These are phyloP conservation scores for Vitellaria paradoxa DNA, from an alignment of 179 eudicot species.

Conservation along the genomic window DNA sequence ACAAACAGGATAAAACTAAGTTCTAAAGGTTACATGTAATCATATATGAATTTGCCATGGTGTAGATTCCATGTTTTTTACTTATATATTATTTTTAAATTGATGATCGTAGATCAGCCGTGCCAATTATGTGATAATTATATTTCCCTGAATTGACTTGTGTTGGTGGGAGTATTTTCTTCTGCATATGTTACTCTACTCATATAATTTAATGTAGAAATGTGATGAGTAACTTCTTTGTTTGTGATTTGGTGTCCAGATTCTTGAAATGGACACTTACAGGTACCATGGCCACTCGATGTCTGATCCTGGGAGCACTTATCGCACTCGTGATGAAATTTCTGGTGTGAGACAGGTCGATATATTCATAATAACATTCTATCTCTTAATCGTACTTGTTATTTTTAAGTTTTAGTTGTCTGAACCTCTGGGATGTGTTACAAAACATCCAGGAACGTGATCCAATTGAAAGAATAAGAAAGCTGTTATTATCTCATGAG, in stretches of 20 bases:
- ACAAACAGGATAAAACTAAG: constrained; percentile 8
- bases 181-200: neutral
- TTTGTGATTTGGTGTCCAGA: constrained; percentile 40
- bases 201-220: too few species aligned
- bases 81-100: neutral
- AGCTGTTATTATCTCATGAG: constrained; percentile 74
- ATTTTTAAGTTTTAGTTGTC: neutral
- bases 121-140: neutral
- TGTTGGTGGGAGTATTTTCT: neutral
- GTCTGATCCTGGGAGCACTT: constrained; percentile 99
- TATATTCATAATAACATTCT: constrained; percentile 4
- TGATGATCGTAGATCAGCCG: neutral
- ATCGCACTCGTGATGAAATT: constrained; percentile 97
- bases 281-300: constrained; percentile 98
- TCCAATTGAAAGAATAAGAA: constrained; percentile 88
- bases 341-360: constrained; percentile 84
- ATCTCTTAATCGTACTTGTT: neutral
- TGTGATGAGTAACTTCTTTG: too few species aligned
- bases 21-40: too few species aligned
- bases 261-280: constrained; percentile 99
- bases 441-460: constrained; percentile 71
- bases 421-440: neutral
- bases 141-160: neutral
- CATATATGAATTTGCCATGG: too few species aligned
- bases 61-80: neutral